Base-by-base conservation (phyloP, 2,329 filamentous ascomycete genomes). In the Akanthomyces muscarius region DNA sequence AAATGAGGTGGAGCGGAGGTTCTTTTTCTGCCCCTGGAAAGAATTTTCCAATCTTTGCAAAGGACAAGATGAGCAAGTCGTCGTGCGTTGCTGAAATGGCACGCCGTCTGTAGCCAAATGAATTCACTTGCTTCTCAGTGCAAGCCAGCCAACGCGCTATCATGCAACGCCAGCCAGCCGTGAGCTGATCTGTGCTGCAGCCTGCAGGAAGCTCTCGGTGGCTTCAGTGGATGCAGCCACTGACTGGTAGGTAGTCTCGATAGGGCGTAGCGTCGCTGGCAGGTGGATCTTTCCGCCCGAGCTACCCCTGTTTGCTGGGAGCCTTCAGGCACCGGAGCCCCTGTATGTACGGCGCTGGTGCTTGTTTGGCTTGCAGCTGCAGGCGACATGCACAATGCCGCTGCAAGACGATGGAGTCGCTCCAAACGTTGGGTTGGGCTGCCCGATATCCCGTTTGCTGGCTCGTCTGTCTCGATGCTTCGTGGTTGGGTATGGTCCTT, bases 331-430 rank as follows among this genome's bases (percentile, higher is more conserved):
- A 51, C 48, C 28, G 10, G 45, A 48, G 45, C 38, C 18, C 50
- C 30, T 18, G 25, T n/a, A 14, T 18, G 4, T 6, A 30, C 23
- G 16, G 25, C 14, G 48, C 45, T 47, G 45, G 7, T 21, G 45
- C 21, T 47, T 47, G 7, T 18, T 21, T 36, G 50, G 50, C 48
- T 48, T 25, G 50, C 51, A 25, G 10, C 47, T 25, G 47, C 23
- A 25, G 25, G 6, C 51, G n/a, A 53, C 14, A 52, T 60, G 57
- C 57, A 52, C 57, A 60, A 60, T 60, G 2, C 51, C 33, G 21
- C 44, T 59, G 56, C 44, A 58, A 8, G 28, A 21, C 36, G 47
- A 60, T 60, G 57, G 57, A 60, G 57, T 41, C 21, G 36, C 52
- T 25, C 33, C 44, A 44, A 41, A 23, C 13, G 25, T 28, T 36